Base-by-base conservation (phyloP, 2,329 filamentous ascomycete genomes). In the Fusarium sp. region DNA sequence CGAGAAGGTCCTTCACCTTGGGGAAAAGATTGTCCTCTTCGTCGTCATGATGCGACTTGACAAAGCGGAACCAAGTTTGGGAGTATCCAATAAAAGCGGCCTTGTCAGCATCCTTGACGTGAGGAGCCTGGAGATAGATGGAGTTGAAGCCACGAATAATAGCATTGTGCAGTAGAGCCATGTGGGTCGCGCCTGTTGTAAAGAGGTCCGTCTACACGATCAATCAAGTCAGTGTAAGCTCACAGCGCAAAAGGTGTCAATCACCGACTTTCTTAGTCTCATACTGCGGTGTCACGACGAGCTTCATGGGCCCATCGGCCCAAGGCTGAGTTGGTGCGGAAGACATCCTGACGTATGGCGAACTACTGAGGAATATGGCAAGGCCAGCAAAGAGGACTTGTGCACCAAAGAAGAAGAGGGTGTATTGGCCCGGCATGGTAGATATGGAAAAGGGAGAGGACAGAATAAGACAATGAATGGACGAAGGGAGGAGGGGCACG, bases 101-200 rank as follows among this genome's bases (percentile, higher is more conserved):
- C 75, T 85, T 85, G 75, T 90, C 87, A n/a, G 77, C 76, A 3
- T 83, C 82, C 10, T 82, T 76, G 43, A 90, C 77, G 70, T 86
- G 80, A 11, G 84, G 83, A 1, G 87, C 88, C 76, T 91, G 89
- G 41, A 86, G 83, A 75, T 87, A 89, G 74, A 91, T 89, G 73
- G 84, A 86, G 78, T 91, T 91, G 81, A 88, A 89, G 57, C 88
- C 87, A 43, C 89, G 87, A 67, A 91, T 86, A 72, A 91, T 87
- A 60, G 86, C 81, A 73, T 91, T 91, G 82, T 91, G 88, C 52
- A 89, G 80, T 54, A 90, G 77, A 4, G 84, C 83, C 88, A 90
- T 91, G 77, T 91, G 86, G 15, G 87, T 88, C 0, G 89, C 88
- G 23, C 86, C 87, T 0, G 82, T 83, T 1, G 86, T 88, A 77